Conservation (phyloP, 1,139 yeast genomes). For the Blastobotrys proliferans region DNA sequence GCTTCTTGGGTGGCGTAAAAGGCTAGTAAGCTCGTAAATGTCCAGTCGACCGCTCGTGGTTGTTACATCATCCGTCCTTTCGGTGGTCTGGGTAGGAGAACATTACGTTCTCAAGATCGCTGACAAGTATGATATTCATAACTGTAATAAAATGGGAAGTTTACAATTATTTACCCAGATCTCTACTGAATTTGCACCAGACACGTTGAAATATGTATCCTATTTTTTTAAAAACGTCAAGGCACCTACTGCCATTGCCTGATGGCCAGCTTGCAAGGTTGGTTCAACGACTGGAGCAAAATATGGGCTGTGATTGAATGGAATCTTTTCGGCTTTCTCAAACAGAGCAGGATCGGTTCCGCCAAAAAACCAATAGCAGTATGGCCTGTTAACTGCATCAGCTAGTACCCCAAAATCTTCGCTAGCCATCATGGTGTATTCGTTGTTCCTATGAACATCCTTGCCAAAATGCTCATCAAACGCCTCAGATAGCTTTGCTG, state of each 20-base stretch:
- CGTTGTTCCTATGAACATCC: background rate
- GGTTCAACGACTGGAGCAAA: slow-evolving; percentile 1
- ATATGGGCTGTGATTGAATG: background rate
- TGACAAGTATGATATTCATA: no score
- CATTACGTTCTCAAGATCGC: no score
- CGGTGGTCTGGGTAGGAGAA: no score
- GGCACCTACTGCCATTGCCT: slow-evolving; percentile 2
- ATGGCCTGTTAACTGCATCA: background rate
- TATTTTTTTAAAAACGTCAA: slow-evolving; percentile 1
- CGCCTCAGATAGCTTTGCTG: background rate
- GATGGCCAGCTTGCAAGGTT: background rate
- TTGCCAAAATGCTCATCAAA: background rate
- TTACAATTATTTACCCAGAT: no score
- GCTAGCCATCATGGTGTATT: background rate
- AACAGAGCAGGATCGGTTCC: background rate
- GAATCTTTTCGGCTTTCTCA: background rate
- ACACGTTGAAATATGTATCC: no score
- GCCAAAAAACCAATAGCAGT: slow-evolving; percentile 2
- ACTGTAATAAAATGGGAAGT: no score
- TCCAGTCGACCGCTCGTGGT: no score
- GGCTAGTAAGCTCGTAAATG: no score
- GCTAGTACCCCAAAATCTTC: slow-evolving; percentile 1
- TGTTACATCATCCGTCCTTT: no score
- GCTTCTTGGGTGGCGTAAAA: no score
- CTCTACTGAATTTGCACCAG: no score